phyloP scores from a whole-genome alignment of 2,329 filamentous ascomycete species.

The Trichoderma polysporum region DNA sequence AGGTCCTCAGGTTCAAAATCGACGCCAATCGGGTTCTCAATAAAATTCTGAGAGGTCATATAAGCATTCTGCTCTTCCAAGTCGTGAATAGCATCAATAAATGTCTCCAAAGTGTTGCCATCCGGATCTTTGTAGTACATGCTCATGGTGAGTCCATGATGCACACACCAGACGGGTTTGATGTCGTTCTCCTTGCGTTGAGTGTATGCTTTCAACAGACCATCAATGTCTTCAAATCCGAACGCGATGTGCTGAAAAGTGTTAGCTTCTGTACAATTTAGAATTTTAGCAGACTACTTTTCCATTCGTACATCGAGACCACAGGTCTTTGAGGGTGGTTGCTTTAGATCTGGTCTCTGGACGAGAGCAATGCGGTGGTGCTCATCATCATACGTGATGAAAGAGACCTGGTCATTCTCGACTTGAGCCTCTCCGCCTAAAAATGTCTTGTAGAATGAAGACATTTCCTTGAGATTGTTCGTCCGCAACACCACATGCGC shows the following conservation, averaged over 20 bases:
- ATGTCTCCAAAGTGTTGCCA: slow-evolving; percentile 47
- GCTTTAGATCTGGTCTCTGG: neutral
- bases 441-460: neutral
- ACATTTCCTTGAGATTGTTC: neutral
- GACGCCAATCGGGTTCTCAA: slow-evolving; percentile 37
- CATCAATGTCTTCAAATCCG: neutral
- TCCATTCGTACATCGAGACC: neutral
- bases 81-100: slow-evolving; percentile 45
- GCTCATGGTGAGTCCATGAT: slow-evolving; percentile 48
- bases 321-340: neutral
- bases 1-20: slow-evolving; percentile 21
- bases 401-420: neutral
- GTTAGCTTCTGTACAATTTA: no score
- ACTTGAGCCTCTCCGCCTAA: neutral
- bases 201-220: neutral
- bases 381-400: neutral
- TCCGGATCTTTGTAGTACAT: slow-evolving; percentile 52
- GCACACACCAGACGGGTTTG: slow-evolving; percentile 43
- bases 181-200: slow-evolving; percentile 35
- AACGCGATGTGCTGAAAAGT: neutral
- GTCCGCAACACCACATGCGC: neutral
- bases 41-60: slow-evolving; percentile 39
- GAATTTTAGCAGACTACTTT: no score
- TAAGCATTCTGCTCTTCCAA: slow-evolving; percentile 39
- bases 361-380: neutral